These are phyloP conservation scores for Podila epicladia DNA, from an alignment of 192 early-diverging fungal genomes.

Conservation along the genomic window DNA sequence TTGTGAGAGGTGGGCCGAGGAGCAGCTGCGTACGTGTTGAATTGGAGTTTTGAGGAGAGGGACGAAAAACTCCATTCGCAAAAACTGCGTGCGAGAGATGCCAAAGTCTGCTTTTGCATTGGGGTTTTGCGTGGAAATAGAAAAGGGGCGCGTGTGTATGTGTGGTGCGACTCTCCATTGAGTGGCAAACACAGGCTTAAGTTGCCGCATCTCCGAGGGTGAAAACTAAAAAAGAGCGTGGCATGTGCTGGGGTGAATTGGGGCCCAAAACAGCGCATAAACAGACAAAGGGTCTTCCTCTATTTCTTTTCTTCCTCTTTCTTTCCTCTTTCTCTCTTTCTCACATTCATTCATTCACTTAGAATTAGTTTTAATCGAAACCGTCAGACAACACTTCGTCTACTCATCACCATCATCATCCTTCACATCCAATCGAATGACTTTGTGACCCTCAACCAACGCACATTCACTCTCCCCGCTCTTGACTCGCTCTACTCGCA, in stretches of 20 bases:
- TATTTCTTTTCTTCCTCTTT: neutral
- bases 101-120: neutral
- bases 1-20: neutral
- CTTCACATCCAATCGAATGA: neutral
- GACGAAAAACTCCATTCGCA: neutral
- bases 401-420: neutral
- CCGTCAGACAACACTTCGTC: too few species aligned
- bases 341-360: neutral
- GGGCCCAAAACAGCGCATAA: too few species aligned
- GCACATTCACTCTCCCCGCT: neutral
- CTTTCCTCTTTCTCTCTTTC: neutral
- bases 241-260: too few species aligned
- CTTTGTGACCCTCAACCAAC: neutral
- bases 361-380: too few species aligned
- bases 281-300: neutral
- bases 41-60: neutral
- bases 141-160: too few species aligned
- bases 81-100: neutral
- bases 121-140: too few species aligned
- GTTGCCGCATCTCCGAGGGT: too few species aligned
- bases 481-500: neutral
- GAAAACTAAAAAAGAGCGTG: too few species aligned
- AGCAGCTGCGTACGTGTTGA: neutral
- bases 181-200: too few species aligned
- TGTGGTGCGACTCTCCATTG: too few species aligned